These are phyloP conservation scores for Murraya koenigii DNA, from an alignment of 345 rosid genomes.

Conservation along the genomic window DNA sequence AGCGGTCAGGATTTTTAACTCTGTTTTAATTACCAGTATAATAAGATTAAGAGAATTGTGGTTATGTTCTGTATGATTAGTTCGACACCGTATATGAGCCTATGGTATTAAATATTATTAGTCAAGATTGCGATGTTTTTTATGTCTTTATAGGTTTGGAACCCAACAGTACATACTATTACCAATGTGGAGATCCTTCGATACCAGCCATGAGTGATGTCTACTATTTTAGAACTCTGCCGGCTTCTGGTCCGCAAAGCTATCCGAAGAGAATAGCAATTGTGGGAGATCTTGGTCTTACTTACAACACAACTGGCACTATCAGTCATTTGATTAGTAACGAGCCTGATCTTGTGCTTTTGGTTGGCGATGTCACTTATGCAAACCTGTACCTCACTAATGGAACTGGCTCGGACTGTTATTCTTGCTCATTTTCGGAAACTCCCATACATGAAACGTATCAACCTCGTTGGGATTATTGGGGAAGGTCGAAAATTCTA, in stretches of 20 bases:
- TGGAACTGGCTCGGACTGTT: slow-evolving; percentile 65
- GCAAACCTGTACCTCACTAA: slow-evolving; percentile 72
- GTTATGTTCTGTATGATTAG: not conserved
- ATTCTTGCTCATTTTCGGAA: slow-evolving; percentile 40
- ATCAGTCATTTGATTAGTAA: slow-evolving; percentile 53
- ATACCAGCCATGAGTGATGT: slow-evolving; percentile 52
- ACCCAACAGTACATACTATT: slow-evolving; percentile 50
- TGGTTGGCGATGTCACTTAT: slow-evolving; percentile 81
- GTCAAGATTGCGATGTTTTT: not conserved
- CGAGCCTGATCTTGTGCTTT: slow-evolving; percentile 74
- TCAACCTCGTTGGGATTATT: slow-evolving; percentile 98
- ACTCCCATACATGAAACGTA: slow-evolving; percentile 56
- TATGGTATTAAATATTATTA: not conserved
- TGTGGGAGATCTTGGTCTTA: slow-evolving; percentile 86
- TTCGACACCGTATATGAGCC: not conserved
- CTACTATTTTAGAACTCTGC: slow-evolving; percentile 62
- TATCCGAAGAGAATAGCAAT: slow-evolving; percentile 69
- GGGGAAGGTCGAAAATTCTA: slow-evolving; percentile 72
- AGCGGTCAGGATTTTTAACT: no score
- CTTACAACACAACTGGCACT: slow-evolving; percentile 71
- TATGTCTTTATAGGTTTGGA: slow-evolving; percentile 38
- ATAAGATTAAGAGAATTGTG: not conserved
- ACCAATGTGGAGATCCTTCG: slow-evolving; percentile 84
- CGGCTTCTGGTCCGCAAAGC: slow-evolving; percentile 40
- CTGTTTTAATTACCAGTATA: not conserved